Percentiles rank a stretch among this genome's conserved stretches.
These are phyloP conservation scores for Pseudogymnoascus sp. DNA, from an alignment of 2,329 filamentous ascomycete species.

Conservation along the genomic window DNA sequence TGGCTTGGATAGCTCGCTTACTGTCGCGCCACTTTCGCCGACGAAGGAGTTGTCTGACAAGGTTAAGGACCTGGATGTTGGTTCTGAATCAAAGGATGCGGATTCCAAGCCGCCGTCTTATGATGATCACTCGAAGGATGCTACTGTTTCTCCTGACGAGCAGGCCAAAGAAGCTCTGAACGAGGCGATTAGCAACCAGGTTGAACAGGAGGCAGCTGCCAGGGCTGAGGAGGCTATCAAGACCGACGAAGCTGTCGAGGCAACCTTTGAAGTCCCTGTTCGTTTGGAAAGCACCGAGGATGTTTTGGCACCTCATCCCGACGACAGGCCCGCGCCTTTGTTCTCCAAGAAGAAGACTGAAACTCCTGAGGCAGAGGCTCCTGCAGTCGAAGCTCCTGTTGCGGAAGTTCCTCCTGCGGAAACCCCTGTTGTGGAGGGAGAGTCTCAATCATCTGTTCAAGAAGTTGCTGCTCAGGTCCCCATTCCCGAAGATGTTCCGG, in stretches of 20 bases:
- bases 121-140: conserved; percentile 13
- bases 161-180: conserved; percentile 20
- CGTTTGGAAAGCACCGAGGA: conserved; percentile 10
- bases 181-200: conserved; percentile 21
- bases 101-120: conserved; percentile 19
- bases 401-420: background rate
- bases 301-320: conserved; percentile 47
- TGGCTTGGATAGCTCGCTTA: conserved; percentile 49
- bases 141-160: conserved; percentile 13
- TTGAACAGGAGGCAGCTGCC: conserved; percentile 10
- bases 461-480: conserved; percentile 4
- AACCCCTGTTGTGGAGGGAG: background rate
- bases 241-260: conserved; percentile 9
- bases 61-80: conserved; percentile 23
- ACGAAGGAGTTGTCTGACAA: conserved; percentile 33
- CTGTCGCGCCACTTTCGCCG: conserved; percentile 52
- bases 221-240: conserved; percentile 12
- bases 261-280: conserved; percentile 11
- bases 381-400: background rate
- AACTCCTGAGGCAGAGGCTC: conserved; percentile 4
- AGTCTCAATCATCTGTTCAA: background rate
- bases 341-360: conserved; percentile 40
- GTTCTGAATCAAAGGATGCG: conserved; percentile 24
- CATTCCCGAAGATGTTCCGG: conserved; percentile 23
- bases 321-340: conserved; percentile 62